A percentile compares a stretch with the other conserved stretches of the same genome.
Evolutionary conservation across 75 land plant species (phyloP).

Genomic region (Pseudotsuga menziesii): DNA sequence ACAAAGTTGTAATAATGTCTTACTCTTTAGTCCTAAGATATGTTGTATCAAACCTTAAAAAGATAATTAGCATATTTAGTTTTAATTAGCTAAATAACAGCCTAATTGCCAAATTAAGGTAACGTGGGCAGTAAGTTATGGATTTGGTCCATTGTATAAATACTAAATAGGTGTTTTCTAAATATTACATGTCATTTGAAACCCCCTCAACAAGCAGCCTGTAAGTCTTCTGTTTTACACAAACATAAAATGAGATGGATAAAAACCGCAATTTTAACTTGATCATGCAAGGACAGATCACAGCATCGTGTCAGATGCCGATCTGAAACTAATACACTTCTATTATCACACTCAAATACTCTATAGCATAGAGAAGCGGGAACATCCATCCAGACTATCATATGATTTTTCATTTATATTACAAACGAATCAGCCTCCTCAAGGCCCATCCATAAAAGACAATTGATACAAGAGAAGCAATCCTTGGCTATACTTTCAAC

Average conservation of each 20-base stretch:
- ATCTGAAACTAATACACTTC: background rate
- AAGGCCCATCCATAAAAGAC: background rate
- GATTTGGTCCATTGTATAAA: too few species aligned
- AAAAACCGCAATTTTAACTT: background rate
- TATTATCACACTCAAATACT: background rate
- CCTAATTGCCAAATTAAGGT: too few species aligned
- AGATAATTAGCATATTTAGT: too few species aligned
- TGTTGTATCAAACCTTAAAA: too few species aligned
- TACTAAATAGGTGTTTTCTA: background rate
- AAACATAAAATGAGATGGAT: background rate
- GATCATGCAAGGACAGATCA: too few species aligned
- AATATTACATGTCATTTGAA: background rate
- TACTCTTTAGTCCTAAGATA: too few species aligned
- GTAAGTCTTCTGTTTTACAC: background rate
- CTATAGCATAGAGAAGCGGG: background rate
- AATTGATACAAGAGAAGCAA: background rate
- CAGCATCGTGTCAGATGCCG: background rate
- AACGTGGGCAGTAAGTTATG: too few species aligned
- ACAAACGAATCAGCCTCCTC: background rate
- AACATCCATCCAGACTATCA: background rate
- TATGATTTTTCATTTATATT: background rate
- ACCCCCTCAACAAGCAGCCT: background rate
- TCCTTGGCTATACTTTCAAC: conserved; percentile 26
- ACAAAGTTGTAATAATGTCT: too few species aligned
- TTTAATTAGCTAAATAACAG: too few species aligned